phyloP scores from a whole-genome alignment of 164 flowering plant genomes.

The Warburgia ugandensis region DNA sequence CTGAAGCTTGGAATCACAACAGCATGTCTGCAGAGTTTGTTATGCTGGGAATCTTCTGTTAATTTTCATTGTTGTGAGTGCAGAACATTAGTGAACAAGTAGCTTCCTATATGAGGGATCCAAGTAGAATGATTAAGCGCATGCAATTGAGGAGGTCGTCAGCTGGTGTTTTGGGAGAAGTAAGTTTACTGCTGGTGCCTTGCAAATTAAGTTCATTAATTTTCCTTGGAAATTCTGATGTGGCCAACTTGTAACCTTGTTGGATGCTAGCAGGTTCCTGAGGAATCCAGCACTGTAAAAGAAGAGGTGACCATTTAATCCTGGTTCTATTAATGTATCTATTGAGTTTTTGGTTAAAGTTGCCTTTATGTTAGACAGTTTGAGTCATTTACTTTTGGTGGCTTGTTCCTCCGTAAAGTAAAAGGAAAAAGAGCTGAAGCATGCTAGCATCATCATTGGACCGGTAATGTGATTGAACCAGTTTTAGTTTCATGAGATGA shows the following conservation, averaged over 20 bases:
- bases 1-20: neutral
- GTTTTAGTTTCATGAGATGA: too few species aligned
- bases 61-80: conserved; percentile 7
- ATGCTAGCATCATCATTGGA: too few species aligned
- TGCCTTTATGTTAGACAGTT: neutral
- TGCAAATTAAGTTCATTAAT: neutral
- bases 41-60: neutral
- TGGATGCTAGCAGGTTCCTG: conserved; percentile 43
- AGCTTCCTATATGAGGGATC: conserved; percentile 85
- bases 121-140: conserved; percentile 79
- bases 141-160: conserved; percentile 74
- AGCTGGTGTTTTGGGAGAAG: conserved; percentile 56
- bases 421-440: too few species aligned
- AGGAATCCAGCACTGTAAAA: conserved; percentile 4
- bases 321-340: neutral
- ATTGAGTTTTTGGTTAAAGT: neutral
- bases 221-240: too few species aligned
- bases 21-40: neutral
- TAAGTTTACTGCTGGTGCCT: conserved; percentile 23
- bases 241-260: neutral
- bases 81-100: conserved; percentile 95
- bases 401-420: too few species aligned
- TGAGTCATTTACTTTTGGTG: too few species aligned
- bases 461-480: too few species aligned
- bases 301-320: conserved; percentile 18